Conservation (phyloP, 306 rosid species). For the Trifolium repens region DNA sequence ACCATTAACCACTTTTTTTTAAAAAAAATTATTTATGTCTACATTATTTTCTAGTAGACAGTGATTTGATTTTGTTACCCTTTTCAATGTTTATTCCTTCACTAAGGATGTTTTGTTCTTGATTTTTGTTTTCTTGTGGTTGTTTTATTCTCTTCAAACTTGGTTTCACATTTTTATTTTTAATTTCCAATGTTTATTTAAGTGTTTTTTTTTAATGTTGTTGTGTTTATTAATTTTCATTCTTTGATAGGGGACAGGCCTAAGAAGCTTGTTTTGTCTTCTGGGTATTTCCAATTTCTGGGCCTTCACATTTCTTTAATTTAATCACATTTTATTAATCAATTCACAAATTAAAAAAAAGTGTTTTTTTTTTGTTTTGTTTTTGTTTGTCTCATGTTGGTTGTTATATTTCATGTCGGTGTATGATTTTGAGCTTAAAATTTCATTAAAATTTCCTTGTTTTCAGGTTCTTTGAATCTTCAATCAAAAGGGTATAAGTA, state of each 20-base stretch:
- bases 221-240: slow-evolving; percentile 57
- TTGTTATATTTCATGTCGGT: slow-evolving; percentile 43
- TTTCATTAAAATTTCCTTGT: slow-evolving; percentile 47
- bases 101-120: slow-evolving; percentile 40
- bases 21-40: background rate
- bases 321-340: slow-evolving; percentile 35
- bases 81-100: slow-evolving; percentile 48
- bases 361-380: slow-evolving; percentile 10
- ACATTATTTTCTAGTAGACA: slow-evolving; percentile 37
- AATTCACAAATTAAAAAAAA: slow-evolving; percentile 30
- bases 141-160: slow-evolving; percentile 47
- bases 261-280: slow-evolving; percentile 60
- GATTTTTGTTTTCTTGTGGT: slow-evolving; percentile 46
- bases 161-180: slow-evolving; percentile 37
- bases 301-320: slow-evolving; percentile 40
- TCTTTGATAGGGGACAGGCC: slow-evolving; percentile 57
- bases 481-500: slow-evolving; percentile 31
- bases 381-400: slow-evolving; percentile 48
- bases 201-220: slow-evolving; percentile 52
- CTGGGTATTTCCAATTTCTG: slow-evolving; percentile 61
- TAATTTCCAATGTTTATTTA: slow-evolving; percentile 34
- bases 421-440: slow-evolving; percentile 32
- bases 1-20: too few species aligned
- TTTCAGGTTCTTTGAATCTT: slow-evolving; percentile 33
- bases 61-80: slow-evolving; percentile 43